A percentile compares a stretch with the other conserved stretches of the same genome.
phyloP scores from a whole-genome alignment of 1,284 basidiomycete species.

The Tilletia indica region DNA sequence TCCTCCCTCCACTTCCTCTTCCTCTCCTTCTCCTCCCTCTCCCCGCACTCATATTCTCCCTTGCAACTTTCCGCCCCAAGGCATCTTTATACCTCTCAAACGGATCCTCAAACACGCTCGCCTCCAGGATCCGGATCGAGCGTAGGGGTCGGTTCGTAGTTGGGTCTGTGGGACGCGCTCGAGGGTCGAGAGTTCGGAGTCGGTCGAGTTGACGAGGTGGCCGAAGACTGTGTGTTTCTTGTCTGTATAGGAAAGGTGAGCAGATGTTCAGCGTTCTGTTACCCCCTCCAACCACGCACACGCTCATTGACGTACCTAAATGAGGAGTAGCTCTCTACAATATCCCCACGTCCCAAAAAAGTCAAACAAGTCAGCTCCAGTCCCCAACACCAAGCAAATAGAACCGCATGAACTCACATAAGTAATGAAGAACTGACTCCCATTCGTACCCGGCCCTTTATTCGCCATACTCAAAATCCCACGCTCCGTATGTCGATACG shows the following conservation, averaged over 20 bases:
- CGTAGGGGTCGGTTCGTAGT: conserved; percentile 83
- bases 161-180: conserved; percentile 76
- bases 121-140: conserved; percentile 64
- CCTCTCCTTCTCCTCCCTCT: conserved; percentile 32
- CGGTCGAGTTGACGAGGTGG: conserved; percentile 74
- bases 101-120: conserved; percentile 44
- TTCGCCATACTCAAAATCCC: conserved; percentile 54
- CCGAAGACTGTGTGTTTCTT: conserved; percentile 95
- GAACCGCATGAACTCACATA: conserved; percentile 25
- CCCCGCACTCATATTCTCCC: conserved; percentile 37
- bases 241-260: no score
- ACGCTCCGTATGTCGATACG: conserved; percentile 40
- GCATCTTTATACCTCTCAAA: conserved; percentile 41
- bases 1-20: conserved; percentile 44
- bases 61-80: conserved; percentile 27
- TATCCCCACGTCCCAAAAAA: no score
- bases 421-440: conserved; percentile 48
- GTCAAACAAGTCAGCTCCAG: not conserved
- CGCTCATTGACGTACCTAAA: conserved; percentile 20
- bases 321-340: conserved; percentile 66
- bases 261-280: no score
- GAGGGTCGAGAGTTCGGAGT: conserved; percentile 70
- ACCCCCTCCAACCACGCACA: no score
- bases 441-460: conserved; percentile 47
- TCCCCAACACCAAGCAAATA: no score